Evolutionary conservation across 768 basidiomycete species (phyloP).

Genomic region (Flagelloscypha sp.): DNA sequence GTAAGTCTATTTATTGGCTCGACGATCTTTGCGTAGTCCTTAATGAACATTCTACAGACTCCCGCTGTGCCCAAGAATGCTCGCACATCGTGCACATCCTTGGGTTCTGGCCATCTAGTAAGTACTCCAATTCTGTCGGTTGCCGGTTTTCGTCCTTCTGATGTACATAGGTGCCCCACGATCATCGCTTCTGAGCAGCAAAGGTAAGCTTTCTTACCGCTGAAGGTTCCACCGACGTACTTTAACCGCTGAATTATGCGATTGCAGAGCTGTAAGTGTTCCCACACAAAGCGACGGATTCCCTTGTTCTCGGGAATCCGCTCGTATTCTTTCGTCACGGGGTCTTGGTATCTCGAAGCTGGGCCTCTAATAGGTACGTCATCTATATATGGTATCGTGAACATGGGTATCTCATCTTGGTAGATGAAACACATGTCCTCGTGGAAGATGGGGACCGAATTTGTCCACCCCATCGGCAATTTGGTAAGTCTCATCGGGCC

Average conservation of each 20-base stretch:
- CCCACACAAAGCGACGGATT: slow-evolving; percentile 26
- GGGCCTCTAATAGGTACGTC: slow-evolving; percentile 28
- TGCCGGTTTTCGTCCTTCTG: slow-evolving; percentile 4
- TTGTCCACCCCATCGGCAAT: slow-evolving; percentile 33
- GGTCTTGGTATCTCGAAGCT: slow-evolving; percentile 18
- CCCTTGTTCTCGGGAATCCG: slow-evolving; percentile 17
- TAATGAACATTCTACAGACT: slow-evolving; percentile 2
- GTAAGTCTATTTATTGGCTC: slow-evolving; percentile 5
- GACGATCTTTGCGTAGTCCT: slow-evolving; percentile 3
- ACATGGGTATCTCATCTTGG: slow-evolving; percentile 29
- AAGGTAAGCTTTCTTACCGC: slow-evolving; percentile 13
- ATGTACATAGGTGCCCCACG: background rate
- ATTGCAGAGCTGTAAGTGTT: slow-evolving; percentile 27
- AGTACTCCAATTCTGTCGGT: slow-evolving; percentile 1
- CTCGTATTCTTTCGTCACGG: slow-evolving; percentile 11
- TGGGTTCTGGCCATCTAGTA: background rate
- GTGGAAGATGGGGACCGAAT: slow-evolving; percentile 31
- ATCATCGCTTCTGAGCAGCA: slow-evolving; percentile 4
- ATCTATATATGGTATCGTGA: slow-evolving; percentile 30
- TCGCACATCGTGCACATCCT: slow-evolving; percentile 1
- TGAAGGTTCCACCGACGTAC: slow-evolving; percentile 20
- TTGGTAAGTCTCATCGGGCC: slow-evolving; percentile 23
- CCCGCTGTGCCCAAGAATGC: slow-evolving; percentile 1
- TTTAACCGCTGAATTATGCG: slow-evolving; percentile 24
- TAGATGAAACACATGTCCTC: slow-evolving; percentile 29